A percentile compares a stretch with the other conserved stretches of the same genome.
Evolutionary conservation across 495 filamentous ascomycete genomes (phyloP).

Genomic region (Pseudomonodictys pantanalensis): DNA sequence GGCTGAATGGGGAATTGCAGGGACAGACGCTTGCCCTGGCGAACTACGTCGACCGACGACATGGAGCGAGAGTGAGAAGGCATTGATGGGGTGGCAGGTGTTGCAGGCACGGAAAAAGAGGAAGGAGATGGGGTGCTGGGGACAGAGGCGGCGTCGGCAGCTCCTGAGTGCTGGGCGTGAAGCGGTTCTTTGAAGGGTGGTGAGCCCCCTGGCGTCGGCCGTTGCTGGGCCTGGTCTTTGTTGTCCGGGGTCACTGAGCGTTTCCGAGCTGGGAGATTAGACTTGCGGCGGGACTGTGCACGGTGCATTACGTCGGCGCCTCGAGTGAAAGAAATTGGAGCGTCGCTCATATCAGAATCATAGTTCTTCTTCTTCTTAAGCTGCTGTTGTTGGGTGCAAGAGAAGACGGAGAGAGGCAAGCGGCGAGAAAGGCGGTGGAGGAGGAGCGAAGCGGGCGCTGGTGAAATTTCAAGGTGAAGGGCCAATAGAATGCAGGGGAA

Average conservation of each 20-base stretch:
- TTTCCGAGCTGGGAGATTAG: constrained; percentile 15
- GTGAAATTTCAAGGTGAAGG: constrained; percentile 29
- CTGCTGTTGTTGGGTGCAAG: constrained; percentile 8
- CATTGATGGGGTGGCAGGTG: constrained; percentile 11
- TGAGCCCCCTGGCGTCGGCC: constrained; percentile 30
- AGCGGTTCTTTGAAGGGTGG: constrained; percentile 3
- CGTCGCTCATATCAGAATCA: constrained; percentile 16
- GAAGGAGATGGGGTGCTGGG: constrained; percentile 1
- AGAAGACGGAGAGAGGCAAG: constrained; percentile 14
- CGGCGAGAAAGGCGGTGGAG: constrained; percentile 32
- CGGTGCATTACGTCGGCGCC: constrained; percentile 19
- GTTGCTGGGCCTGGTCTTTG: constrained; percentile 12
- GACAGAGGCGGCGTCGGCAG: constrained; percentile 1
- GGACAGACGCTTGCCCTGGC: constrained; percentile 72
- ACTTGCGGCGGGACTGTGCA: constrained; percentile 1
- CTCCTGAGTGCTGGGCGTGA: not conserved
- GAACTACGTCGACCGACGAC: constrained; percentile 43
- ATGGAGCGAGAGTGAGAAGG: constrained; percentile 31
- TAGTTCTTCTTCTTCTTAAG: not conserved
- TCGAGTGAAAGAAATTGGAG: constrained; percentile 17
- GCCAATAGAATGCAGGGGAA: constrained; percentile 26
- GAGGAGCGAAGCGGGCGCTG: constrained; percentile 20
- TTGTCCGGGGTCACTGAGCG: constrained; percentile 28
- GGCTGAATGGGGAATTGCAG: constrained; percentile 68
- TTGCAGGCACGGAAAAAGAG: too few species aligned